A percentile compares a stretch with the other conserved stretches of the same genome.
Evolutionary conservation across 1,284 basidiomycete genomes (phyloP).

Genomic region (Cryptococcus depauperatus): DNA sequence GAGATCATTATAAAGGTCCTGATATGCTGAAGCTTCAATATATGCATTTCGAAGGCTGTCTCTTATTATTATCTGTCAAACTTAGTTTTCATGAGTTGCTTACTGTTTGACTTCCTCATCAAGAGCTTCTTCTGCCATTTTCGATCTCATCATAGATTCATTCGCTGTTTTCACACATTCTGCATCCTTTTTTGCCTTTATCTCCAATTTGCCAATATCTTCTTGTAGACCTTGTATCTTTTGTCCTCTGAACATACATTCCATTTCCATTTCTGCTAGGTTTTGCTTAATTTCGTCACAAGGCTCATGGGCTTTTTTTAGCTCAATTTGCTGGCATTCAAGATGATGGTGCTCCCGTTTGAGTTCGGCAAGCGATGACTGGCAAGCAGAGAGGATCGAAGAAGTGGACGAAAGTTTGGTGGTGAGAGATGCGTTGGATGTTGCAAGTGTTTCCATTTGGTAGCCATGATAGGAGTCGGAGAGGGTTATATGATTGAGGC

Average conservation of each 20-base stretch:
- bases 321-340: slow-evolving; percentile 2
- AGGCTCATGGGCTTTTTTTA: slow-evolving; percentile 13
- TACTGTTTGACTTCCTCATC: slow-evolving; percentile 34
- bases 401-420: slow-evolving; percentile 3
- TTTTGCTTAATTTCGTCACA: slow-evolving; percentile 7
- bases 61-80: not conserved
- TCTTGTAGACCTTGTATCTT: slow-evolving; percentile 10
- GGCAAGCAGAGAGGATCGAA: slow-evolving; percentile 1
- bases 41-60: slow-evolving; percentile 21
- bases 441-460: slow-evolving; percentile 5
- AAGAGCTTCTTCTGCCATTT: slow-evolving; percentile 27
- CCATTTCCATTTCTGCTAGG: not conserved
- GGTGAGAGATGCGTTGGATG: slow-evolving; percentile 8
- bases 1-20: slow-evolving; percentile 20
- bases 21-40: slow-evolving; percentile 12
- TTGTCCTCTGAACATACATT: slow-evolving; percentile 2
- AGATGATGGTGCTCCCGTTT: slow-evolving; percentile 12
- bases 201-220: slow-evolving; percentile 11
- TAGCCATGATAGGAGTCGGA: slow-evolving; percentile 2
- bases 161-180: slow-evolving; percentile 25
- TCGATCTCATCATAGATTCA: slow-evolving; percentile 18
- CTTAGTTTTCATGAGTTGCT: slow-evolving; percentile 8
- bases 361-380: slow-evolving; percentile 6
- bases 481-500: slow-evolving; percentile 12
- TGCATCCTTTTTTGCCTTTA: slow-evolving; percentile 12